Evolutionary conservation across 1,139 yeast genomes (phyloP).

Genomic region (Pichia kudriavzevii): DNA sequence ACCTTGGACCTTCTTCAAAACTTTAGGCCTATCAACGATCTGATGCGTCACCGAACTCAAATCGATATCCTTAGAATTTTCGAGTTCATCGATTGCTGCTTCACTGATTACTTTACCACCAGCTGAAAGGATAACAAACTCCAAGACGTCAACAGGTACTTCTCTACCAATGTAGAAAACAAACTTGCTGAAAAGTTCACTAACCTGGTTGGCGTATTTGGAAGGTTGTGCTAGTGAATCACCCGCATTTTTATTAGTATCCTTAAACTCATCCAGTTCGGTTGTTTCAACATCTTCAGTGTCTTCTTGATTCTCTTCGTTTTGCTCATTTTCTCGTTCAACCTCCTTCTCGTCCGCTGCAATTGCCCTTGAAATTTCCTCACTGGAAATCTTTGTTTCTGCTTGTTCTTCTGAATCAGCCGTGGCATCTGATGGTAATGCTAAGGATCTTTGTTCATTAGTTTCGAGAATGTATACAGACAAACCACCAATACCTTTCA

Average conservation of each 20-base stretch:
- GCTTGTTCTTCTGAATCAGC: conserved; percentile 2
- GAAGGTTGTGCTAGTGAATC: conserved; percentile 80
- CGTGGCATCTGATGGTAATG: conserved; percentile 32
- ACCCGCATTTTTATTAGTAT: conserved; percentile 51
- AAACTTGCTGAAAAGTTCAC: conserved; percentile 63
- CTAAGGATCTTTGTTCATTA: conserved; percentile 33
- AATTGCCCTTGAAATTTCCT: conserved; percentile 44
- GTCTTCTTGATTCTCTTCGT: conserved; percentile 33
- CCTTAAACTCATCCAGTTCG: conserved; percentile 65
- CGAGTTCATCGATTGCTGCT: conserved; percentile 67
- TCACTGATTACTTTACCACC: conserved; percentile 88
- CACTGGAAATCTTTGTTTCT: conserved; percentile 31
- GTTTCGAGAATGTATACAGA: conserved; percentile 72
- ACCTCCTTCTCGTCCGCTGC: conserved; percentile 35
- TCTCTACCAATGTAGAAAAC: conserved; percentile 90
- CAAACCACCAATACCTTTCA: conserved; percentile 86
- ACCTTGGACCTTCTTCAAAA: conserved; percentile 73
- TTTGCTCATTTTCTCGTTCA: conserved; percentile 32
- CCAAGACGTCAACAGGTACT: conserved; percentile 87
- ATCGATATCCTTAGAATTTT: conserved; percentile 44
- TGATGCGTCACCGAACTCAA: conserved; percentile 80
- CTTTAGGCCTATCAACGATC: conserved; percentile 84
- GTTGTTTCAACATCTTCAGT: conserved; percentile 38
- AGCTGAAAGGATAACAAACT: conserved; percentile 76
- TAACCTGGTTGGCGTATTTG: conserved; percentile 46